Base-by-base conservation (phyloP, 305 asterid species). In the Fraxinus dipetala region DNA sequence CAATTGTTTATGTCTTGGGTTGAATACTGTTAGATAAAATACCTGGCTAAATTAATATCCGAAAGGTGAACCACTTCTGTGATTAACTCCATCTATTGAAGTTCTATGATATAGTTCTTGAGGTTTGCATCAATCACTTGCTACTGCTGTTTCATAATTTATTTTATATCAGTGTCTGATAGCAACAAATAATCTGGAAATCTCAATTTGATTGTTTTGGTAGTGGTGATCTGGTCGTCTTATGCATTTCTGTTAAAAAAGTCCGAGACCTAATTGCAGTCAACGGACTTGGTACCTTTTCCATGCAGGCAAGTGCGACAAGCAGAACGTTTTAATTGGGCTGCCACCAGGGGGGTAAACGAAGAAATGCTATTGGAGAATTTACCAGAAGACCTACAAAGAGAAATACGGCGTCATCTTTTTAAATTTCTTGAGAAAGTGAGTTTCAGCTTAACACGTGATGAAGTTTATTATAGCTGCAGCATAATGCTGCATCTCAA, bases 361-460 rank as follows among this genome's bases (percentile, higher is more conserved):
- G 98, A 93, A 83, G 96, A 90, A 78, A 85, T 79, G 89, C 86
- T 93, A 18, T 81, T 95, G 90, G 98, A 92, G 86, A 87, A 91
- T 81, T 91, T 95, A 54, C 98, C 98, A 13, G 98, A 93, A 86
- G 97, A 95, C 82, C 92, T 93, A 74, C 97, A 93, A 86, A 87
- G 93, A 85, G 95, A 88, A 31, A 93, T 95, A 82, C 79, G 98
- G 83, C 90, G 93, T 18, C 98, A 95, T 90, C 98, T 95, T 54
- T 93, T 92, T 84, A 89, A 92, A 78, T 91, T 91, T 77, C 83
- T 92, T 81, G 88, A 93, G 87, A 93, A 89, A 84, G 98, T 95
- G 85, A 88, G 95, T 78, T 81, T 63, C 72, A 8, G 35, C 74
- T 30, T 13, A 70, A 5, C 3, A 63, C 10, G 0, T 5, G 36